A percentile compares a stretch with the other conserved stretches of the same genome.
phyloP scores from a whole-genome alignment of 306 rosid species.

The Rosa lucieae region DNA sequence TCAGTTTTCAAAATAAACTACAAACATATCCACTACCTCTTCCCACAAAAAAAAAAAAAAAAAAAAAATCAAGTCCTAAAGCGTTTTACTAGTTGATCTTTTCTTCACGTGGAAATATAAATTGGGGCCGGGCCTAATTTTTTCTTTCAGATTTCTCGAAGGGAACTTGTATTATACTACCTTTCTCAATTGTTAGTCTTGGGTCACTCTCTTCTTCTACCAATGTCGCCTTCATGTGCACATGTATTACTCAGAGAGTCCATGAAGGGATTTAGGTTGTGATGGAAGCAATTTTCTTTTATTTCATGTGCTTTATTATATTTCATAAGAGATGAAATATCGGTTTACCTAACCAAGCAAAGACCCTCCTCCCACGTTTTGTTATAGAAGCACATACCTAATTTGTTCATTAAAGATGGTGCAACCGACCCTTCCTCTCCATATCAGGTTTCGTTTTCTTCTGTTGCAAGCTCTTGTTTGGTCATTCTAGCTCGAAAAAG shows the following conservation, averaged over 20 bases:
- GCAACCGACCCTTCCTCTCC: constrained; percentile 2
- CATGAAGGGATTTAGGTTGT: constrained; percentile 41
- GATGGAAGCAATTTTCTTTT: constrained; percentile 46
- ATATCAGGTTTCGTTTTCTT: constrained; percentile 3
- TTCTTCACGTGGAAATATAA: constrained; percentile 25
- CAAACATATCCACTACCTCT: constrained; percentile 38
- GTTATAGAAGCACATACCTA: not conserved
- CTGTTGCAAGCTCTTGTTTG: not conserved
- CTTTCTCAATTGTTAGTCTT: constrained; percentile 30
- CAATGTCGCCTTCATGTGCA: constrained; percentile 25
- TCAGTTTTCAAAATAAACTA: constrained; percentile 43
- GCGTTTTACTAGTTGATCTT: not conserved
- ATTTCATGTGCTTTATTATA: constrained; percentile 32
- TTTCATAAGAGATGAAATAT: not conserved
- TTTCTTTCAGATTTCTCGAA: not conserved
- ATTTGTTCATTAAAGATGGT: constrained; percentile 3
- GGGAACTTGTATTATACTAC: not conserved
- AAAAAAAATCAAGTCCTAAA: not conserved
- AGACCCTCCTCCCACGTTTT: not conserved
- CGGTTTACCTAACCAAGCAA: constrained; percentile 1
- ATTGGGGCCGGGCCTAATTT: not conserved
- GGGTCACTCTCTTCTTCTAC: constrained; percentile 46
- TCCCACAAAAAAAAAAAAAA: not conserved
- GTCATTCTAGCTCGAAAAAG: not conserved
- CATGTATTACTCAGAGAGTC: constrained; percentile 16